These are phyloP conservation scores for Neonectria punicea DNA, from an alignment of 2,329 filamentous ascomycete genomes.

Conservation along the genomic window DNA sequence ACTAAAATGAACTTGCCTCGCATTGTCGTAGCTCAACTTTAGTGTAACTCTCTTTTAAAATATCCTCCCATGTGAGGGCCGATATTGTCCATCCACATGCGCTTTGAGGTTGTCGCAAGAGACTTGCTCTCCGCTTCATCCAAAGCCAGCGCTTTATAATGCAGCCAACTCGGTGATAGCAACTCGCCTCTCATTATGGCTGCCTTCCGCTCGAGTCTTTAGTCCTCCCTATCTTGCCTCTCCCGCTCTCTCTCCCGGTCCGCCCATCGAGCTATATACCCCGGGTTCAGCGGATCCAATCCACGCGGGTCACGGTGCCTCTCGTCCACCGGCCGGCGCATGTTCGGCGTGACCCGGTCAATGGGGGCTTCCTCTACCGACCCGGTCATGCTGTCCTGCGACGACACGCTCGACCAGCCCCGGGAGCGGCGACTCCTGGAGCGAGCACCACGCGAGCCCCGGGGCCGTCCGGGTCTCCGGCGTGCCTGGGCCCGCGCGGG, in stretches of 20 bases:
- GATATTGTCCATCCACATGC: too few relatives aligned
- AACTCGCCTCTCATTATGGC: background rate
- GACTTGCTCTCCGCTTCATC: background rate
- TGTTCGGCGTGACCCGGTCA: too few relatives aligned
- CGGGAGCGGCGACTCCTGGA: too few relatives aligned
- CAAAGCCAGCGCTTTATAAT: background rate
- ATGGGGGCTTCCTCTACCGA: background rate
- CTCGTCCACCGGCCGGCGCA: constrained; percentile 1
- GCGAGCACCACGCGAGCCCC: too few relatives aligned
- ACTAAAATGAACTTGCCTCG: background rate
- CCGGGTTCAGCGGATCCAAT: background rate
- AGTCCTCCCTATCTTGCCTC: background rate
- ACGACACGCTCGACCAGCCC: background rate
- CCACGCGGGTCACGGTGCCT: background rate
- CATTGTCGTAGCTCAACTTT: background rate
- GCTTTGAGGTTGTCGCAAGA: background rate
- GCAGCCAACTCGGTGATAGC: too few relatives aligned
- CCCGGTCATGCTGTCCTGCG: background rate
- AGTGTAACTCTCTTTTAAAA: background rate
- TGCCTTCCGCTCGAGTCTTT: background rate
- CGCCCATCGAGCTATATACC: constrained; percentile 2
- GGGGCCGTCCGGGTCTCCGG: too few relatives aligned
- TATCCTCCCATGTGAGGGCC: too few relatives aligned
- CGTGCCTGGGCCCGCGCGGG: too few relatives aligned
- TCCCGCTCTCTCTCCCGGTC: background rate